phyloP scores from a whole-genome alignment of 164 flowering plant genomes.

The Vitis riparia region DNA sequence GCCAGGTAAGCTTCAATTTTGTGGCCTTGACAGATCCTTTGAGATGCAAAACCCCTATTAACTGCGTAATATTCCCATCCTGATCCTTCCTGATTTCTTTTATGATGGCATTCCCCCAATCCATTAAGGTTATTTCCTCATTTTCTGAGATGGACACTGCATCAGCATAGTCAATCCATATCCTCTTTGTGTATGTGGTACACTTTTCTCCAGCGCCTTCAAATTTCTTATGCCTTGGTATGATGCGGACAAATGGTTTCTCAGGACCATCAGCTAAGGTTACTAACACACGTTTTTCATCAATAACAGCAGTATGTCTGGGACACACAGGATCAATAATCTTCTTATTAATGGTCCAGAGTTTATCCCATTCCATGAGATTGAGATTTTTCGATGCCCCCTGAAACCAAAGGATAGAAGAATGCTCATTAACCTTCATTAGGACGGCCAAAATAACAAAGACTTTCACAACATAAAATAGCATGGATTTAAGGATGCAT shows the following conservation, averaged over 20 bases:
- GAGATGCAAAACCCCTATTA: slow-evolving; percentile 76
- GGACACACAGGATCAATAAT: slow-evolving; percentile 94
- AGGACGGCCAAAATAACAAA: neutral
- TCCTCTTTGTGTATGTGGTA: slow-evolving; percentile 67
- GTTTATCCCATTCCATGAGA: slow-evolving; percentile 99
- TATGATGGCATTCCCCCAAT: slow-evolving; percentile 93
- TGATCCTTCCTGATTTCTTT: slow-evolving; percentile 67
- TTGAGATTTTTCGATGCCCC: slow-evolving; percentile 98
- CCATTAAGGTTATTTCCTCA: slow-evolving; percentile 92
- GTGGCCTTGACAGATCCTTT: slow-evolving; percentile 95
- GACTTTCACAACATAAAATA: neutral
- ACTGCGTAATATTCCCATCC: slow-evolving; percentile 51
- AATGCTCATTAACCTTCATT: neutral
- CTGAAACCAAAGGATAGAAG: slow-evolving; percentile 29
- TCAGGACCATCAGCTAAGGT: slow-evolving; percentile 81
- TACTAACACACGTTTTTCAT: slow-evolving; percentile 62
- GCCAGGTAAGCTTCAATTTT: slow-evolving; percentile 95
- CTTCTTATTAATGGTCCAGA: slow-evolving; percentile 95
- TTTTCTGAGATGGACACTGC: slow-evolving; percentile 56
- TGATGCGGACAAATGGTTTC: slow-evolving; percentile 65
- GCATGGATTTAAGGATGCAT: neutral
- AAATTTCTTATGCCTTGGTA: slow-evolving; percentile 86
- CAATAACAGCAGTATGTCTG: slow-evolving; percentile 85
- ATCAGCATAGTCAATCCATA: slow-evolving; percentile 86
- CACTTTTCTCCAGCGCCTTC: slow-evolving; percentile 86